Evolutionary conservation across 352 stramenopile genomes (phyloP), one percentile per base, ranked within the genome.

Genomic region (Phytopythium litorale): DNA sequence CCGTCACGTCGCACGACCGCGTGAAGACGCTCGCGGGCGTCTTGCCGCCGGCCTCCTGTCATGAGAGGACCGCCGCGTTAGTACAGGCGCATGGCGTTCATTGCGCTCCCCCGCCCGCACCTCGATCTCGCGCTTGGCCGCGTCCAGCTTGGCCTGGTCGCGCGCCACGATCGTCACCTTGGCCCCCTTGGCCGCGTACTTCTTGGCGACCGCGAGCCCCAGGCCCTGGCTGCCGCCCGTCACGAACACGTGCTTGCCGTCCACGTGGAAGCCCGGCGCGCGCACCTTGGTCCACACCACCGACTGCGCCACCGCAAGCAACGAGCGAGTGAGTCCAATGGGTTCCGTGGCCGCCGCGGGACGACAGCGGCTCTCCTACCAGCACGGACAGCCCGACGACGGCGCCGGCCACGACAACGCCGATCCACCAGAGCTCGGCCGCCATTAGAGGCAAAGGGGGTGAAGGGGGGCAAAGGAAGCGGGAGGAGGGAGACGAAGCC

Each of bases 231-330:
- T 89, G 43, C 83, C 85, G 35, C 85, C 80, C 46, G 82, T 89
- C 62, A 92, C 87, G 60, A 92, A 91, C 53, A 91, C 81, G 74
- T 94, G 86, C 62, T 92, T 90, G 67, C 74, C 84, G 13, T 86
- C 71, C 50, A 94, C 84, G 50, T 88, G 64, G 43, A 92, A 92
- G 52, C 80, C 81, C 19, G 86, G 81, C 19, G 77, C 75, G 4
- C 69, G 67, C 32, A 91, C 23, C 65, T 91, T 92, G 25, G 71
- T 90, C 59, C 71, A 68, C 37, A 89, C 61, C 37, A 79, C 81
- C 32, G 83, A 90, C 83, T 92, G 62, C 16, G 65, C 16, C 13
- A 45, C 40, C 21, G 40, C 21, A 51, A 28, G 23, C 13, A 32
- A 18, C 23, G n/a, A n/a, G 13, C 23, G n/a, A n/a, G 13, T 7